A percentile compares a stretch with the other conserved stretches of the same genome.
These are phyloP conservation scores for Coelastrella sp. DNA, from an alignment of 139 green algal species.

Conservation along the genomic window DNA sequence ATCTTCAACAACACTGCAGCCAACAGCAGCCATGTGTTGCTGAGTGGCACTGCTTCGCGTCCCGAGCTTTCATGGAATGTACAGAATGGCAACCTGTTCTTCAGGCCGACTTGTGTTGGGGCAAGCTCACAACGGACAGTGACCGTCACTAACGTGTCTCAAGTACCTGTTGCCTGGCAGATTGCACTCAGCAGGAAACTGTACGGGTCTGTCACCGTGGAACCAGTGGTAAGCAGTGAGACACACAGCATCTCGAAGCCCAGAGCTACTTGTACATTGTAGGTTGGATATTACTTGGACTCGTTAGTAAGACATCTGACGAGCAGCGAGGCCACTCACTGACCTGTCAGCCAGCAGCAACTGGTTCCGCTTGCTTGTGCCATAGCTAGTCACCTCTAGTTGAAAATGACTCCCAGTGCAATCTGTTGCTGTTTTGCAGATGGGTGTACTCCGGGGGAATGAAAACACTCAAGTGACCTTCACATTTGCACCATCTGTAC, in stretches of 20 bases:
- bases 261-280: no score
- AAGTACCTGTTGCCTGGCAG: slow-evolving; percentile 64
- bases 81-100: slow-evolving; percentile 56
- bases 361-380: no score
- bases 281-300: no score
- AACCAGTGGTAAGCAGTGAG: background rate
- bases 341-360: no score
- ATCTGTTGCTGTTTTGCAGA: slow-evolving; percentile 28
- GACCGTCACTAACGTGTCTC: slow-evolving; percentile 68
- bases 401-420: background rate
- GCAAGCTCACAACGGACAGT: slow-evolving; percentile 62
- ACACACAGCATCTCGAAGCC: no score
- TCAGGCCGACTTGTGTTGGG: slow-evolving; percentile 80
- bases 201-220: slow-evolving; percentile 54
- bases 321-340: no score
- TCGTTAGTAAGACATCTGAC: no score
- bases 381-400: no score
- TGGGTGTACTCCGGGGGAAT: slow-evolving; percentile 67
- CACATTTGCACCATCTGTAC: slow-evolving; percentile 62
- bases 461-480: slow-evolving; percentile 61
- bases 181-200: slow-evolving; percentile 63
- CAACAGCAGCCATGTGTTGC: slow-evolving; percentile 45
- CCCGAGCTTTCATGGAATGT: slow-evolving; percentile 57
- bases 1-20: slow-evolving; percentile 59
- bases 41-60: slow-evolving; percentile 56